phyloP scores from a whole-genome alignment of 441 rosid genomes.

The Populus tomentosa region DNA sequence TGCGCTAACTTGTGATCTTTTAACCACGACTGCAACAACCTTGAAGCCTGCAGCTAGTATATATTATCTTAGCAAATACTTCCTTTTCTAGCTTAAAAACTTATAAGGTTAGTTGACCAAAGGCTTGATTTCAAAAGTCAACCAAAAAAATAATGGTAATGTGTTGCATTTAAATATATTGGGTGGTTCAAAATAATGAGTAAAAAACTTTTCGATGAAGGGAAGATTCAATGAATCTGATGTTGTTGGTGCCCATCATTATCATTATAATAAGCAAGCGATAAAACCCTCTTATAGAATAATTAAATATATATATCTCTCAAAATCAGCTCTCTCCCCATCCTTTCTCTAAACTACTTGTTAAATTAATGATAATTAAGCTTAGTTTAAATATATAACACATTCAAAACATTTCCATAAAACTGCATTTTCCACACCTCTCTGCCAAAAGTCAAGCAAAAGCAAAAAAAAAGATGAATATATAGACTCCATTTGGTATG shows the following conservation, averaged over 20 bases:
- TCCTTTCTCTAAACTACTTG: no score
- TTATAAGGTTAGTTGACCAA: constrained; percentile 8
- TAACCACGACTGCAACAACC: not conserved
- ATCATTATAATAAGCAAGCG: not conserved
- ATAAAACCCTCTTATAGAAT: not conserved
- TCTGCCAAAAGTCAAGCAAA: not conserved
- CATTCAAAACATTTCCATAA: not conserved
- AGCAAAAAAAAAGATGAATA: not conserved
- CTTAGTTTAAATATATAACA: no score
- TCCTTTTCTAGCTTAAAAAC: not conserved
- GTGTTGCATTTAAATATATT: no score
- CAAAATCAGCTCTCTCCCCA: no score
- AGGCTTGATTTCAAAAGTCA: constrained; percentile 18
- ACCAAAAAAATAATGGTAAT: constrained; percentile 9
- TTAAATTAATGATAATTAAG: no score
- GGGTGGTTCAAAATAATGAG: no score
- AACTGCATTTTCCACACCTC: no score
- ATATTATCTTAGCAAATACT: not conserved
- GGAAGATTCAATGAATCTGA: constrained; percentile 24
- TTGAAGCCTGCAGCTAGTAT: not conserved
- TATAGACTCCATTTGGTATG: not conserved
- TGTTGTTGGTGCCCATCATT: not conserved
- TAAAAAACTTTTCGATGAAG: not conserved
- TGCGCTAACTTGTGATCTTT: not conserved
- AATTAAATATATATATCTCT: no score